Base-by-base conservation (phyloP, 177 flowering plant species). In the Vitis hybrid region DNA sequence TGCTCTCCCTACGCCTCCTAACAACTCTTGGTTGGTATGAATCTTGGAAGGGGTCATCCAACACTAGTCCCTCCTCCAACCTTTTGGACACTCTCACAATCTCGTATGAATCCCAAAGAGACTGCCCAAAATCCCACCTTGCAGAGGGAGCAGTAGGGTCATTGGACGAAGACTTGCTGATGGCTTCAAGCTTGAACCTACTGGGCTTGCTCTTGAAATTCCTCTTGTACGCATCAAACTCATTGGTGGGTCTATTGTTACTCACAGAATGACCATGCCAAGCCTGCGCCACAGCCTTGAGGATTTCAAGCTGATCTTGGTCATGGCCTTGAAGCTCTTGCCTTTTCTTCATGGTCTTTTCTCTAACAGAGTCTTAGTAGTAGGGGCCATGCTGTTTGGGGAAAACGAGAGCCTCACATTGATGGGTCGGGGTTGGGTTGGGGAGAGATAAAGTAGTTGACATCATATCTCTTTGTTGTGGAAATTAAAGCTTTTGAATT, bases 251-350 rank as follows among this genome's bases (percentile, higher is more conserved):
- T 7, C 73, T 79, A 0, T 86, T 62, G 40, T 86, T 62, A 30
- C 70, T 79, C 73, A 79, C 77, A 0, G 89, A 84, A 74, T 82
- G 94, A 17, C 86, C 80, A 51, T 80, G 82, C 97, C 97, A 94
- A 4, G 99, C 97, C 49, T 94, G 97, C 34, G 99, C 99, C 71
- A 86, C 97, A 0, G 98, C 92, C 77, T 92, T 94, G 75, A 87
- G 75, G 70, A 92, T 75, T 76, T 94, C 98, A 9, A 78, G 69
- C 19, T 87, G 86, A 15, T 75, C 74, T 18, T 84, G 70, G 3
- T 81, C 32, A 14, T 70, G 65, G 13, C 67, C 70, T 34, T 69
- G 76, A 50, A 3, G 61, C 70, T 70, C 67, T 52, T 0, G 34
- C 52, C 68, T 73, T 18, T 74, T 75, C 75, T 80, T 80, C 82